Evolutionary conservation across 2,329 filamentous ascomycete species (phyloP).

Genomic region (Aspergillus japonicus): DNA sequence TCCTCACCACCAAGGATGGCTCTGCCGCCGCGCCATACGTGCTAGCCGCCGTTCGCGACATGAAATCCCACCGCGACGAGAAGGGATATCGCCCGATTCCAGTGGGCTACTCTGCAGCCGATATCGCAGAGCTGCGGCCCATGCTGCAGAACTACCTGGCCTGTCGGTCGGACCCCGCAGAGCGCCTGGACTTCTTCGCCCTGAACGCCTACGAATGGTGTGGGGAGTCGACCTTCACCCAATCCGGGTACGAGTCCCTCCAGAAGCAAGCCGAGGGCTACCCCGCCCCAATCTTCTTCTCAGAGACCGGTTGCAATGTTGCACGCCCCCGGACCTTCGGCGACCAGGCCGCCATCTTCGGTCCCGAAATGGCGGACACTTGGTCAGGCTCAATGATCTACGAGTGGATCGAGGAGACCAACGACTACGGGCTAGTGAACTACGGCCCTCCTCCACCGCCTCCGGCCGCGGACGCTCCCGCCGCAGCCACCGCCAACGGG

Average conservation of each 20-base stretch:
- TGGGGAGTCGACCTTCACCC: conserved; percentile 55
- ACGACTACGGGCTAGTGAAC: conserved; percentile 76
- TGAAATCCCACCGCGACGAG: conserved; percentile 75
- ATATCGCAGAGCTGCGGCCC: conserved; percentile 68
- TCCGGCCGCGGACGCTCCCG: conserved; percentile 52
- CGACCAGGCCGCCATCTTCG: conserved; percentile 76
- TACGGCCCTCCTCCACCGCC: conserved; percentile 57
- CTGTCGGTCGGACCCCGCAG: conserved; percentile 66
- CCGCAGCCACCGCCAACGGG: conserved; percentile 44
- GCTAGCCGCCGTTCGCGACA: conserved; percentile 75
- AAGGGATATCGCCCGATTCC: conserved; percentile 80
- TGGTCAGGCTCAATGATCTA: conserved; percentile 82
- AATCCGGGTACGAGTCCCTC: conserved; percentile 68
- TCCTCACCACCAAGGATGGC: conserved; percentile 55
- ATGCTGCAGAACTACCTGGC: conserved; percentile 73
- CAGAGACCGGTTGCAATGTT: conserved; percentile 79
- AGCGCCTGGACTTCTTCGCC: conserved; percentile 78
- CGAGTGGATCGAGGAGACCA: conserved; percentile 84
- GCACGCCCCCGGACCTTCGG: conserved; percentile 44
- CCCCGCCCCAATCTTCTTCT: conserved; percentile 85
- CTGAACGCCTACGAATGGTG: conserved; percentile 87
- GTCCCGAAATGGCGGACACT: conserved; percentile 65
- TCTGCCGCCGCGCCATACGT: conserved; percentile 74
- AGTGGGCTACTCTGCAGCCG: conserved; percentile 82
- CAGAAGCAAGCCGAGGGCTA: conserved; percentile 67